phyloP scores from a whole-genome alignment of 306 rosid species.

The Acacia confusa region DNA sequence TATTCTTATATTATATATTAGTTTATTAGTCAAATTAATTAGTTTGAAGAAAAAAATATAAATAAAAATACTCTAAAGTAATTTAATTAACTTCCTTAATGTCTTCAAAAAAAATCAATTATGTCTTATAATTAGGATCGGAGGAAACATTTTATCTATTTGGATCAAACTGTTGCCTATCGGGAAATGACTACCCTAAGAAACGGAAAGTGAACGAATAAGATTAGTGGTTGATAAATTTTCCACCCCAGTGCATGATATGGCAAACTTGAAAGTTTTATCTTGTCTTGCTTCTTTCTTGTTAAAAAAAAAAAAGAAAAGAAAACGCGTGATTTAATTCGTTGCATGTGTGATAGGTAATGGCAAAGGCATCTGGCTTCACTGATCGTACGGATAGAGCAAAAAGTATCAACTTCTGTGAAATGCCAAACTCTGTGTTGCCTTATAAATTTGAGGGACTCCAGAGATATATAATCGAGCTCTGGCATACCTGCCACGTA shows the following conservation, averaged over 20 bases:
- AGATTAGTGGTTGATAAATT: background rate
- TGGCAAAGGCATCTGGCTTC: constrained; percentile 1
- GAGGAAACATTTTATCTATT: background rate
- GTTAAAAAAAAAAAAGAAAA: background rate
- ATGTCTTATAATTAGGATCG: too few relatives aligned
- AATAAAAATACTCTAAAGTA: too few relatives aligned
- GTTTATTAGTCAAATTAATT: too few relatives aligned
- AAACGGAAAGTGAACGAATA: background rate
- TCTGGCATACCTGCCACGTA: constrained; percentile 76
- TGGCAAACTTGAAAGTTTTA: background rate
- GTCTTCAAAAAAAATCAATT: too few relatives aligned
- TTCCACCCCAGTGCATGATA: background rate
- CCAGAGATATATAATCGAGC: constrained; percentile 62
- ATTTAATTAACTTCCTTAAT: too few relatives aligned
- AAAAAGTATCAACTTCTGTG: constrained; percentile 28
- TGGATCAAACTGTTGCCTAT: background rate
- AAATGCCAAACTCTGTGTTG: constrained; percentile 11
- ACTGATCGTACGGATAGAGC: constrained; percentile 27
- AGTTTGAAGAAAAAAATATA: too few relatives aligned
- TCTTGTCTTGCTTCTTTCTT: background rate
- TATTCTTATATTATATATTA: too few relatives aligned
- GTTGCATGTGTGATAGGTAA: constrained; percentile 39
- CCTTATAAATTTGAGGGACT: constrained; percentile 56
- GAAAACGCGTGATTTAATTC: background rate
- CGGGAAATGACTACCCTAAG: background rate